Conservation (phyloP, 2,329 filamentous ascomycete genomes). For the Xylaria digitata region DNA sequence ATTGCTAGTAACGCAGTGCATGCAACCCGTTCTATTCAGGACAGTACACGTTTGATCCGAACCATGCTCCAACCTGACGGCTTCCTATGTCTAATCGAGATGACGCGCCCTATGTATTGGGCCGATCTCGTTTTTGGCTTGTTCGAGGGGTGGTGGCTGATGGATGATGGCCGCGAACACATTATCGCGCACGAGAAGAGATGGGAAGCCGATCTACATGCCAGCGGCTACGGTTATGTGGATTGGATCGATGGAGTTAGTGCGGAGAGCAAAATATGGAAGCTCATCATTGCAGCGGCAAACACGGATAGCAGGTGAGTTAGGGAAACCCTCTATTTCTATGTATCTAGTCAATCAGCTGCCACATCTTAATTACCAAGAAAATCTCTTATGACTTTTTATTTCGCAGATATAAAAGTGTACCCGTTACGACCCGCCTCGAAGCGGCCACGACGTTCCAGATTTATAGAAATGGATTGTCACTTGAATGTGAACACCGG, state of each 20-base stretch:
- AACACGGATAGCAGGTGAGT: constrained; percentile 7
- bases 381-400: too few relatives aligned
- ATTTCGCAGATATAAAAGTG: too few relatives aligned
- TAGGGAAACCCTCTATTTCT: too few relatives aligned
- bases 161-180: constrained; percentile 49
- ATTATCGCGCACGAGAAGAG: constrained; percentile 36
- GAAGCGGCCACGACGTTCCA: too few relatives aligned
- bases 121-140: constrained; percentile 53
- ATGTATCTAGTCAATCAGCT: too few relatives aligned
- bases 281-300: constrained; percentile 47
- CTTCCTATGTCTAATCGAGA: constrained; percentile 51
- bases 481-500: too few relatives aligned
- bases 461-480: too few relatives aligned
- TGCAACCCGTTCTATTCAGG: constrained; percentile 46
- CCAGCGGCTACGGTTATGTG: constrained; percentile 47
- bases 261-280: constrained; percentile 45
- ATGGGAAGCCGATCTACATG: constrained; percentile 46
- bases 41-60: too few relatives aligned
- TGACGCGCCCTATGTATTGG: constrained; percentile 48
- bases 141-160: constrained; percentile 55
- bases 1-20: constrained; percentile 51
- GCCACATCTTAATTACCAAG: too few relatives aligned
- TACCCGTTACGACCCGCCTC: too few relatives aligned
- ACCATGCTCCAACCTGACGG: constrained; percentile 50
- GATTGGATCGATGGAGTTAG: constrained; percentile 49